These are phyloP conservation scores for Dictyophora rubrovolvata DNA, from an alignment of 768 basidiomycete species.

Conservation along the genomic window DNA sequence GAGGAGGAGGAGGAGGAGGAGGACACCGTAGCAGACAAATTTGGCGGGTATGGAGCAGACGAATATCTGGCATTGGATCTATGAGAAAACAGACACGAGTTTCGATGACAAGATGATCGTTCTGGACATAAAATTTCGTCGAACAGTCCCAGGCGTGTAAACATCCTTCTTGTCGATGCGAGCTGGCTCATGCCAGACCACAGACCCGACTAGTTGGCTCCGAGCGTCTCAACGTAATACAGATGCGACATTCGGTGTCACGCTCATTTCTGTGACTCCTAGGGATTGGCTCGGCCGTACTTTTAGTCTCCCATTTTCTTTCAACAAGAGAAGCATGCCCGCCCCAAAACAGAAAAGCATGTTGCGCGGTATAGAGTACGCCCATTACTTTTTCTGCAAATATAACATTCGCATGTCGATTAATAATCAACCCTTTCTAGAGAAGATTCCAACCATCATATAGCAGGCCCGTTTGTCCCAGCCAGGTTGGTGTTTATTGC, in stretches of 20 bases:
- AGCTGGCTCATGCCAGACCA: too few relatives aligned
- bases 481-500: constrained; percentile 40
- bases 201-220: neutral
- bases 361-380: constrained; percentile 4
- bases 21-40: constrained; percentile 15
- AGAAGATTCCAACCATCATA: constrained; percentile 47
- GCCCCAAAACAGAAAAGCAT: neutral
- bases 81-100: constrained; percentile 63
- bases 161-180: constrained; percentile 35
- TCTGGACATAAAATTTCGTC: constrained; percentile 52
- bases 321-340: neutral
- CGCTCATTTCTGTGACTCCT: neutral
- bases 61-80: constrained; percentile 21
- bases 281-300: too few relatives aligned
- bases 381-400: neutral
- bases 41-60: constrained; percentile 26
- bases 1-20: neutral
- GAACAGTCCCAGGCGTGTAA: constrained; percentile 48
- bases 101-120: constrained; percentile 33
- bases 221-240: neutral
- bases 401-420: neutral
- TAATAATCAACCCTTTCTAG: constrained; percentile 21
- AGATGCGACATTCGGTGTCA: neutral
- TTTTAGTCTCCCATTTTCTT: neutral
- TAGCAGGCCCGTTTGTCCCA: constrained; percentile 50